A percentile compares a stretch with the other conserved stretches of the same genome.
Conservation (phyloP, 2,329 filamentous ascomycete genomes). For the Fusarium sp. region DNA sequence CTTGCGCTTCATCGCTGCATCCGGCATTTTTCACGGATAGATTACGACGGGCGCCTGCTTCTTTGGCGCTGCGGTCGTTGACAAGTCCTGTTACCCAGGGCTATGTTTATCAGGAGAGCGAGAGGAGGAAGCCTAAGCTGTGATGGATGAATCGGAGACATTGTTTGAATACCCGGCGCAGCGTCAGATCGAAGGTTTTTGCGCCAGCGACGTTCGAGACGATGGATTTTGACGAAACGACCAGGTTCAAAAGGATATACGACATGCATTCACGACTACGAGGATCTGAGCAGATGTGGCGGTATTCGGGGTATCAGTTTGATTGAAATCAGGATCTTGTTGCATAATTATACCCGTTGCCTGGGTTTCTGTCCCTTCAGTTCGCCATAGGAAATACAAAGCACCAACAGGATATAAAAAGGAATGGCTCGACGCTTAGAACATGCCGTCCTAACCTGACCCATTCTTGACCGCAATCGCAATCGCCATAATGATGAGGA, state of each 20-base stretch:
- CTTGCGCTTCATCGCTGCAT: conserved; percentile 67
- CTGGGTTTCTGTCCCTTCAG: conserved; percentile 33
- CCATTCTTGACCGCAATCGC: conserved; percentile 64
- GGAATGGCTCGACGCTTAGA: conserved; percentile 23
- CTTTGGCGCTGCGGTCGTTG: conserved; percentile 30
- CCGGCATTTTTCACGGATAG: conserved; percentile 80
- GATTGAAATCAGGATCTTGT: conserved; percentile 40
- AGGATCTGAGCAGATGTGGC: not conserved
- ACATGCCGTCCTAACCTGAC: conserved; percentile 16
- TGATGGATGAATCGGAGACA: conserved; percentile 43
- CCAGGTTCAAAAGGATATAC: not conserved
- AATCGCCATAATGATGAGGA: conserved; percentile 66
- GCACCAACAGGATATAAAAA: conserved; percentile 34
- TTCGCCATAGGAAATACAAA: conserved; percentile 40
- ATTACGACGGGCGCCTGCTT: conserved; percentile 65
- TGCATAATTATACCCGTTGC: conserved; percentile 44
- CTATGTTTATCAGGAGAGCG: conserved; percentile 66
- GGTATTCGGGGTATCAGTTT: conserved; percentile 24
- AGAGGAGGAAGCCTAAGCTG: conserved; percentile 49
- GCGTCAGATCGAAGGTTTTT: not conserved
- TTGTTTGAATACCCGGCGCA: conserved; percentile 3
- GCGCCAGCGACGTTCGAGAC: not conserved
- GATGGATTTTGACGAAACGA: not conserved
- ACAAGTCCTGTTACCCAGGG: conserved; percentile 67
- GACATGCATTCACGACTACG: conserved; percentile 7